Base-by-base conservation (phyloP, 1,284 basidiomycete genomes). In the Cutaneotrichosporon sp. region DNA sequence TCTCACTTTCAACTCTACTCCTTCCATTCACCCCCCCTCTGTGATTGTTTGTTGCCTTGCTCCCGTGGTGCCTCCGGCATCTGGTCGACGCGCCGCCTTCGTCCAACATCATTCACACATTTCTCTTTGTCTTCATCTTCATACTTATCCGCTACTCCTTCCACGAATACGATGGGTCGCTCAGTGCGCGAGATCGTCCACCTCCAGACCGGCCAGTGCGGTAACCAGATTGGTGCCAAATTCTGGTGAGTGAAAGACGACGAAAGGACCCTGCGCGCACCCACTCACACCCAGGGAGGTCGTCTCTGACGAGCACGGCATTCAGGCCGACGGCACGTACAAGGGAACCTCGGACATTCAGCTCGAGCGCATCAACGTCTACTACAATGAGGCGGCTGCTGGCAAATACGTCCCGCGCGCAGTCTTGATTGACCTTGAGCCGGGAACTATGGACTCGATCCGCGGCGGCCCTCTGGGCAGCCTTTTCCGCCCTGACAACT, bases 171-270 rank as follows among this genome's bases (percentile, higher is more conserved):
- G 39, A 65, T 65, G 61, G 35, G 42, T 19, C 55, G 65, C 52
- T 64, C 69, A 75, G 72, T 92, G 89, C 86, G 90, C 82, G 90
- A 93, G 84, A 93, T 94, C 78, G 90, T 94, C 73, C 91, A 94
- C 79, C 84, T 94, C 70, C 91, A 94, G 78, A 93, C 91, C 67
- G 90, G 90, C 80, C 76, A 94, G 88, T 93, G 91, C 76, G 91
- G 91, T 82, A 94, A 94, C 87, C 90, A 94, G 81, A 93, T 94
- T 72, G 90, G 90, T 89, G 88, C 90, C 81, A 96, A 96, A 79
- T 97, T 97, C 85, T 97, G 91, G 93, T 91, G 88, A 78, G 91
- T 90, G 16, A 9, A 3, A 7, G 1, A 25, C 22, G 27, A 7
- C 34, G 10, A n/a, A 22, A 34, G 35, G 19, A 44, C 1, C 25